Percentiles rank a stretch among this genome's conserved stretches.
These are phyloP conservation scores for Boletus tomentosulus DNA, from an alignment of 768 basidiomycete species.

Conservation along the genomic window DNA sequence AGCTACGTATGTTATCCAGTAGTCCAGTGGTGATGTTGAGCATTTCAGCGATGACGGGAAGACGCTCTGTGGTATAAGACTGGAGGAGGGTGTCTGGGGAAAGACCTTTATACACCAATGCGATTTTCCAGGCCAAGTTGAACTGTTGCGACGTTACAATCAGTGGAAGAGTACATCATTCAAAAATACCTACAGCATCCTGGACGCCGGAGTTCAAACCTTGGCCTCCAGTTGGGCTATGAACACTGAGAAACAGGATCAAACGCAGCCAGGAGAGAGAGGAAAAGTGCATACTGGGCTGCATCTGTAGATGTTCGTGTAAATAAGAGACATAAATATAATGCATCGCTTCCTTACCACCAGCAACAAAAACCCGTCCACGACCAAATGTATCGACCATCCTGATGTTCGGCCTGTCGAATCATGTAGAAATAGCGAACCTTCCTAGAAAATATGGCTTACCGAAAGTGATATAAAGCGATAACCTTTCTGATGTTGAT, in stretches of 20 bases:
- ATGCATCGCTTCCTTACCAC: constrained; percentile 28
- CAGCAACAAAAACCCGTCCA: constrained; percentile 44
- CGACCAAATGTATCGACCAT: constrained; percentile 42
- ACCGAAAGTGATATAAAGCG: constrained; percentile 25
- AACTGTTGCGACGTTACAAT: constrained; percentile 19
- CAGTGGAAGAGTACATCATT: neutral
- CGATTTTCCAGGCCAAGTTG: constrained; percentile 45
- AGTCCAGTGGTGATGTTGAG: constrained; percentile 36
- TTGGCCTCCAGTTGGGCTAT: constrained; percentile 25
- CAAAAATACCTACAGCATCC: constrained; percentile 32
- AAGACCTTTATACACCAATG: constrained; percentile 37
- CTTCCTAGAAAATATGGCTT: neutral
- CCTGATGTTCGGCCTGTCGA: constrained; percentile 42
- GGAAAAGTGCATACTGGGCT: constrained; percentile 32
- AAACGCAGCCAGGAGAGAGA: neutral
- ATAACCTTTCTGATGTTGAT: constrained; percentile 27
- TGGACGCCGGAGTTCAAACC: constrained; percentile 37
- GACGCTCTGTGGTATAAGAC: constrained; percentile 40
- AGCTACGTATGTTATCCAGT: neutral
- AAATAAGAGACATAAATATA: neutral
- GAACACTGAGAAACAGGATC: constrained; percentile 12
- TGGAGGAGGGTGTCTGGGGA: constrained; percentile 35
- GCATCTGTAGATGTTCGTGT: constrained; percentile 34
- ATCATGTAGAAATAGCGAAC: constrained; percentile 1
- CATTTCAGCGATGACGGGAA: constrained; percentile 45